These are phyloP conservation scores for Gastroboletus turbinatus DNA, from an alignment of 1,284 basidiomycete genomes.

Conservation along the genomic window DNA sequence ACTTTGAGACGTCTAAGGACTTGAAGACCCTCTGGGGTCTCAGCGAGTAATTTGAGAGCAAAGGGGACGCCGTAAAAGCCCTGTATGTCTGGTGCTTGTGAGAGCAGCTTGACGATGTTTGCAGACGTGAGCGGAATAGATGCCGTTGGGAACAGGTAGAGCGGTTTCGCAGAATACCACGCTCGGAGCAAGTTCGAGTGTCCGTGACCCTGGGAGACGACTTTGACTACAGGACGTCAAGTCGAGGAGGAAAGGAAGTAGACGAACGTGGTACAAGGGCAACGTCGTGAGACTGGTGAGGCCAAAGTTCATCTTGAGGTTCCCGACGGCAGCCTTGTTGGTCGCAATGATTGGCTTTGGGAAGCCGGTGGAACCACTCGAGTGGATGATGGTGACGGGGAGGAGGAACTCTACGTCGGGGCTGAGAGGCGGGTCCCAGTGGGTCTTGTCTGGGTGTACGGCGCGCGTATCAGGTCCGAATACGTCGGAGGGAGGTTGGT, in stretches of 20 bases:
- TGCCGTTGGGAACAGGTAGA: constrained; percentile 49
- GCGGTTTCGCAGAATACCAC: constrained; percentile 43
- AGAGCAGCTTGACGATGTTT: constrained; percentile 42
- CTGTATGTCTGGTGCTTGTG: constrained; percentile 18
- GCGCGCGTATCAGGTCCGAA: constrained; percentile 27
- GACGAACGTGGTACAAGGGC: constrained; percentile 45
- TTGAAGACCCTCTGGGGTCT: constrained; percentile 48
- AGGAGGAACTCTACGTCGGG: constrained; percentile 46
- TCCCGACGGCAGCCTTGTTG: constrained; percentile 41
- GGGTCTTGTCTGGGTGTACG: constrained; percentile 33
- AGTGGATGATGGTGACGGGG: constrained; percentile 58
- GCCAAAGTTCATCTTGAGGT: constrained; percentile 41
- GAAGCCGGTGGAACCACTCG: constrained; percentile 52
- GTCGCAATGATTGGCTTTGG: constrained; percentile 47
- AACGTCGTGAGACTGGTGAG: constrained; percentile 44
- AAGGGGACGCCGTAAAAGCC: constrained; percentile 21
- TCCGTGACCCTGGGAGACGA: constrained; percentile 15
- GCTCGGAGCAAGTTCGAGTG: constrained; percentile 31
- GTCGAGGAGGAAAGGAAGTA: background rate
- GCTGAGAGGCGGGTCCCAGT: constrained; percentile 39
- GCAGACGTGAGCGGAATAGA: constrained; percentile 52
- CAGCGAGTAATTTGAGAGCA: constrained; percentile 46
- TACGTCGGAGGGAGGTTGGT: constrained; percentile 22
- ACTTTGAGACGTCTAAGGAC: constrained; percentile 49
- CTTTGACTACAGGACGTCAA: constrained; percentile 1